Evolutionary conservation across 2,329 filamentous ascomycete species (phyloP), one percentile per base, ranked within the genome.

Genomic region (Xylariomycetidae sp.): DNA sequence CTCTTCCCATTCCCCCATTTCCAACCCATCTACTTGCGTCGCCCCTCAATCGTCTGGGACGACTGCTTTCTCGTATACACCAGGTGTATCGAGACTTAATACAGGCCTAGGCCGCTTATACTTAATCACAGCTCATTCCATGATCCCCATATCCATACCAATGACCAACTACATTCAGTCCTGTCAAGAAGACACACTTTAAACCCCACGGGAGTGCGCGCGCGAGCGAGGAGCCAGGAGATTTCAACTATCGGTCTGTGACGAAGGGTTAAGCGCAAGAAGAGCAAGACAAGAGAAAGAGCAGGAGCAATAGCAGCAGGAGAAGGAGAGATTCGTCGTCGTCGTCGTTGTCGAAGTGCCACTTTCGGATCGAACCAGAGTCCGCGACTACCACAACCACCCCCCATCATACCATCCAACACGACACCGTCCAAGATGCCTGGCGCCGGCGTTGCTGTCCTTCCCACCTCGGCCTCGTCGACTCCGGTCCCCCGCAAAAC

Each of bases 401-500:
- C 40, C 39, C 30, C 34, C 35, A 26, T 14, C 34, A 29, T 43
- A 28, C 32, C 32, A 29, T 42, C 26, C 47, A 47, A 47, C 48
- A 40, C 47, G 48, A 55, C 50, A 52, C 50, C 46, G 52, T 46
- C 44, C 64, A 71, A 68, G 49, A 86, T 86, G 81, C 79, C 82
- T 58, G 79, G 76, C 67, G 75, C 80, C 60, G 75, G 66, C 60
- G 75, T 82, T 64, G 78, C 79, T 52, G 71, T 76, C 50, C 68
- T 79, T 51, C 68, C 82, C 56, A 48, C 54, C 26, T 63, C 76
- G 51, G 73, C 76, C 56, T 68, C 77, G 56, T 76, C 86, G 57
- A 76, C 80, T 56, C 74, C 83, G 58, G 75, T 76, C 52, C 74
- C 82, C 55, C 79, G 85, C 64, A 94, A 93, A 67, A 65, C 82